A percentile compares a stretch with the other conserved stretches of the same genome.
phyloP scores from a whole-genome alignment of 2,329 filamentous ascomycete genomes.

The Talaromyces atroroseus region DNA sequence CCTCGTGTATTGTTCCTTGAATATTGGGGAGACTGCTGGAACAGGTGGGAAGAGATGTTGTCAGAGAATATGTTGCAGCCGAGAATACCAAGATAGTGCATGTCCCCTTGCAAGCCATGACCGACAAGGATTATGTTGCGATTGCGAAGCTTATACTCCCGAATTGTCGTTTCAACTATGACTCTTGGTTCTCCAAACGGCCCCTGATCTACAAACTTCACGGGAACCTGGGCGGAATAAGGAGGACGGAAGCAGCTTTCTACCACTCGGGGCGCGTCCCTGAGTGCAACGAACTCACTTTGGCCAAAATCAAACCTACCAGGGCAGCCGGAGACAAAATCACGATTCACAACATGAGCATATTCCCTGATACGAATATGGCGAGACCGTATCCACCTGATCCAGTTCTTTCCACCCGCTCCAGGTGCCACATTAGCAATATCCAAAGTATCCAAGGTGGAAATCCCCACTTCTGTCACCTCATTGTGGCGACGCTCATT shows the following conservation, averaged over 20 bases:
- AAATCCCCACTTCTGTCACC: conserved; percentile 82
- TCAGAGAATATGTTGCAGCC: conserved; percentile 50
- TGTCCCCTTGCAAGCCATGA: conserved; percentile 64
- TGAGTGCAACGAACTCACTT: conserved; percentile 51
- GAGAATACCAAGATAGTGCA: conserved; percentile 61
- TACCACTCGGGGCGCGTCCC: conserved; percentile 43
- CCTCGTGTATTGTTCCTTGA: neutral
- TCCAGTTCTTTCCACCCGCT: conserved; percentile 60
- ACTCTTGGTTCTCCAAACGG: conserved; percentile 5
- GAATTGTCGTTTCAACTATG: conserved; percentile 5
- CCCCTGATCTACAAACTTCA: conserved; percentile 10
- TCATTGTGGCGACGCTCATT: conserved; percentile 62
- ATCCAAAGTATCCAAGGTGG: conserved; percentile 67
- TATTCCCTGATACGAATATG: conserved; percentile 76
- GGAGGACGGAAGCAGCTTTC: conserved; percentile 54
- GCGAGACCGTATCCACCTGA: conserved; percentile 57
- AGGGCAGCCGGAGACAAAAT: conserved; percentile 68
- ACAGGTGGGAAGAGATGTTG: neutral
- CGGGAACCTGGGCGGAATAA: conserved; percentile 37
- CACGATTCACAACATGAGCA: conserved; percentile 57
- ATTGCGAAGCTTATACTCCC: conserved; percentile 12
- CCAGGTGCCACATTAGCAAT: conserved; percentile 56
- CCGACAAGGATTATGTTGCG: conserved; percentile 72
- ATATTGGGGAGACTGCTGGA: neutral
- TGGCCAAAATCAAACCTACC: conserved; percentile 67